phyloP scores from a whole-genome alignment of 202 grass and related monocot genomes.

The Zizania palustris region DNA sequence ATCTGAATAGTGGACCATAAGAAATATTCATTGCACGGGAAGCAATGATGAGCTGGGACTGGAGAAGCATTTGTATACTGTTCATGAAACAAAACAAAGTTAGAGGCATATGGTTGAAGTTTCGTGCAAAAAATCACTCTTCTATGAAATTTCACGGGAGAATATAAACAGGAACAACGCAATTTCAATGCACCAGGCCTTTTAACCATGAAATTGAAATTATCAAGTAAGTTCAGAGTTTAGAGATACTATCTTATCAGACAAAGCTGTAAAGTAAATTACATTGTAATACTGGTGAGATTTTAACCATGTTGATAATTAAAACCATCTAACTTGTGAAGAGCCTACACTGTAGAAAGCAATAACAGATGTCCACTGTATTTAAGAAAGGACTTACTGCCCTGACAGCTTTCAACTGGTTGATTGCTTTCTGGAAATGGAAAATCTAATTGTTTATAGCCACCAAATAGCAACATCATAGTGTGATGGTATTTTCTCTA shows the following conservation, averaged over 20 bases:
- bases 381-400: conserved; percentile 16
- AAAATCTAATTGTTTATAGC: conserved; percentile 15
- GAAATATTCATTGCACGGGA: background rate
- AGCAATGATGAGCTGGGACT: background rate
- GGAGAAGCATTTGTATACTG: background rate
- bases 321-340: background rate
- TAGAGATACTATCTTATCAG: background rate
- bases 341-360: background rate
- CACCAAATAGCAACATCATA: background rate
- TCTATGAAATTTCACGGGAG: background rate
- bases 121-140: background rate
- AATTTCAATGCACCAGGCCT: conserved; percentile 1
- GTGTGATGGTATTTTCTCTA: background rate
- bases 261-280: background rate
- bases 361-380: background rate
- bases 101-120: background rate
- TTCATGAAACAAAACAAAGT: background rate
- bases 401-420: no score
- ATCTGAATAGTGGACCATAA: background rate
- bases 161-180: background rate
- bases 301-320: background rate
- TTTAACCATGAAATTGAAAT: conserved; percentile 26
- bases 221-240: background rate
- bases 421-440: conserved; percentile 11
- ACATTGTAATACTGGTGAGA: background rate